These are phyloP conservation scores for Sinapis alba DNA, from an alignment of 441 rosid species.

Conservation along the genomic window DNA sequence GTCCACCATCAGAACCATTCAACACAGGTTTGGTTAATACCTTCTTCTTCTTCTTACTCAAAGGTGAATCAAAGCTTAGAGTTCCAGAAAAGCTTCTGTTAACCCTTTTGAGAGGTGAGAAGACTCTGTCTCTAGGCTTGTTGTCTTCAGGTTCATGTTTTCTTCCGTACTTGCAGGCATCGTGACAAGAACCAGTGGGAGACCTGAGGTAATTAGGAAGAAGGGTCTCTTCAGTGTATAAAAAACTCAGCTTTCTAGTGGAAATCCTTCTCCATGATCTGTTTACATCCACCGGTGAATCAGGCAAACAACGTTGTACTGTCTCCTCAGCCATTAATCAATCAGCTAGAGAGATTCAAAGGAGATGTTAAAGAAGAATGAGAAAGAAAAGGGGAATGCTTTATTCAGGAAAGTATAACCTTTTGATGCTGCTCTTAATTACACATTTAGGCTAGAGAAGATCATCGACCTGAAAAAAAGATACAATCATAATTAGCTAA, in stretches of 20 bases:
- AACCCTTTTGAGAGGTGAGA: slow-evolving; percentile 43
- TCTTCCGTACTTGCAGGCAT: slow-evolving; percentile 75
- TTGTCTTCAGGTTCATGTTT: slow-evolving; percentile 51
- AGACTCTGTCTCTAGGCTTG: slow-evolving; percentile 39
- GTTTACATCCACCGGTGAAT: slow-evolving; percentile 41
- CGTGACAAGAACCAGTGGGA: slow-evolving; percentile 83
- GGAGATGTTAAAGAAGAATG: neutral
- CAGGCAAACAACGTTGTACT: slow-evolving; percentile 37
- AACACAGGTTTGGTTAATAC: slow-evolving; percentile 17
- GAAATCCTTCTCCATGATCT: slow-evolving; percentile 52
- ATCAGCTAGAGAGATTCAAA: slow-evolving; percentile 23
- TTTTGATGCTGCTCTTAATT: slow-evolving; percentile 12
- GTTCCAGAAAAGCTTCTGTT: slow-evolving; percentile 34
- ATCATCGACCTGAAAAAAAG: neutral
- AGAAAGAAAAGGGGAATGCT: no score
- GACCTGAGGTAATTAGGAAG: slow-evolving; percentile 71
- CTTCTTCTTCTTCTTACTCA: slow-evolving; percentile 44
- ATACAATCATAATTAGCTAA: neutral
- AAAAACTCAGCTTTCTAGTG: slow-evolving; percentile 42
- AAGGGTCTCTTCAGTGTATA: slow-evolving; percentile 41
- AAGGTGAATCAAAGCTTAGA: slow-evolving; percentile 32
- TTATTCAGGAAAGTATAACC: neutral
- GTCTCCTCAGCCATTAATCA: slow-evolving; percentile 60
- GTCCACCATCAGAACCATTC: slow-evolving; percentile 31
- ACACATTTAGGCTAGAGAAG: slow-evolving; percentile 27